Evolutionary conservation across 768 basidiomycete species (phyloP).

Genomic region (Phaffia australis): DNA sequence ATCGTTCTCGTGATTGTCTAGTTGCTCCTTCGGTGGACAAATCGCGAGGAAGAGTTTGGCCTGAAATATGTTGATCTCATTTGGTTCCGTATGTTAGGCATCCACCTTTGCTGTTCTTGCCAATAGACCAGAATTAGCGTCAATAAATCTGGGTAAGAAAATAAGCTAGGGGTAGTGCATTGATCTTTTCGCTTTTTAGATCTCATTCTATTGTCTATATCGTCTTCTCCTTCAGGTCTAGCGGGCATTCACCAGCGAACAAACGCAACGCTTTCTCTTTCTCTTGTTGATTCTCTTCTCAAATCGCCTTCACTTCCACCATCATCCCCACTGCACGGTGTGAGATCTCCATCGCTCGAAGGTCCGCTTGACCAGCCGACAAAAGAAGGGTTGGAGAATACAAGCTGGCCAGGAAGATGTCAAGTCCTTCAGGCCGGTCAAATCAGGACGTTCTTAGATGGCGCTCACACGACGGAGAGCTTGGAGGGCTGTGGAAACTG

Average conservation of each 20-base stretch:
- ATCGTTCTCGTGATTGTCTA: background rate
- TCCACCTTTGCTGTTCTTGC: constrained; percentile 60
- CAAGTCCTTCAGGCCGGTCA: constrained; percentile 59
- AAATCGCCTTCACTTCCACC: constrained; percentile 28
- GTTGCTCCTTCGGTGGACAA: background rate
- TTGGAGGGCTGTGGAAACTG: constrained; percentile 75
- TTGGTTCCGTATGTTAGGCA: constrained; percentile 41
- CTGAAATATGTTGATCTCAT: background rate
- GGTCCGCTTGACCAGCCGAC: background rate
- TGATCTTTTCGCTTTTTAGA: constrained; percentile 14
- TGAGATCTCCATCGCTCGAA: constrained; percentile 46
- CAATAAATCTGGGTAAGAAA: constrained; percentile 52
- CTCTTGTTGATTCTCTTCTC: constrained; percentile 47
- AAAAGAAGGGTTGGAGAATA: constrained; percentile 50
- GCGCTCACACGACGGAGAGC: constrained; percentile 89
- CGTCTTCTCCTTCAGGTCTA: constrained; percentile 48
- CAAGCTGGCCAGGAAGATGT: constrained; percentile 91
- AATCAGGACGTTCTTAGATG: constrained; percentile 73
- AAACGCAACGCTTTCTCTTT: constrained; percentile 77
- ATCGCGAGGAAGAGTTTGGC: no score
- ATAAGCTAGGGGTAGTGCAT: constrained; percentile 6
- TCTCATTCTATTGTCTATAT: background rate
- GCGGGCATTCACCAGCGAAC: constrained; percentile 73
- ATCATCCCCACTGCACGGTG: constrained; percentile 26
- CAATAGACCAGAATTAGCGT: constrained; percentile 44